Evolutionary conservation across 75 land plant genomes (phyloP).

Genomic region (Sequoia sempervirens): DNA sequence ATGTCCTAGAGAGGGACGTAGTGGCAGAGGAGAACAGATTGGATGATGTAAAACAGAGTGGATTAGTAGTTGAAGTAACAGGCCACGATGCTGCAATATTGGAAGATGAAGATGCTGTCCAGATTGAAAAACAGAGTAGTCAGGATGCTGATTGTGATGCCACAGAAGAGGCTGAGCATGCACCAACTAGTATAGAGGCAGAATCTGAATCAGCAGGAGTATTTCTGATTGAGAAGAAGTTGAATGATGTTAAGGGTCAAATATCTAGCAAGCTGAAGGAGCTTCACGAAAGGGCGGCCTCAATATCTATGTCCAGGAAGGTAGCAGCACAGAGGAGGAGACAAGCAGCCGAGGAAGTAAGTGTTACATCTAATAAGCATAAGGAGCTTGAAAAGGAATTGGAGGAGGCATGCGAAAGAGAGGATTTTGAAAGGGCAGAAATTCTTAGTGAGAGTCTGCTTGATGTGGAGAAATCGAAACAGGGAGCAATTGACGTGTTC

Average conservation of each 20-base stretch:
- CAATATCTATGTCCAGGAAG: slow-evolving; percentile 42
- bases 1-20: not conserved
- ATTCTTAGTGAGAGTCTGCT: slow-evolving; percentile 47
- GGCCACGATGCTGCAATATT: not conserved
- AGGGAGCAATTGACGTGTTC: slow-evolving; percentile 16
- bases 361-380: slow-evolving; percentile 24
- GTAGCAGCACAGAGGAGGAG: slow-evolving; percentile 50
- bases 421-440: slow-evolving; percentile 82
- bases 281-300: slow-evolving; percentile 32
- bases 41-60: not conserved
- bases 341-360: slow-evolving; percentile 36
- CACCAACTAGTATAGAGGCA: not conserved
- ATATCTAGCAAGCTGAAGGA: slow-evolving; percentile 35
- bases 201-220: not conserved
- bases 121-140: not conserved
- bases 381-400: slow-evolving; percentile 61
- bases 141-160: not conserved
- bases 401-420: slow-evolving; percentile 76
- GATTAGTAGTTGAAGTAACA: not conserved
- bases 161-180: not conserved
- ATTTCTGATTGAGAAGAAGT: slow-evolving; percentile 15
- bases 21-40: not conserved
- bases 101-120: not conserved
- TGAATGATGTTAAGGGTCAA: slow-evolving; percentile 21
- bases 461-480: slow-evolving; percentile 37